Evolutionary conservation across 306 rosid species (phyloP).

Genomic region (Vachellia pachyceras): DNA sequence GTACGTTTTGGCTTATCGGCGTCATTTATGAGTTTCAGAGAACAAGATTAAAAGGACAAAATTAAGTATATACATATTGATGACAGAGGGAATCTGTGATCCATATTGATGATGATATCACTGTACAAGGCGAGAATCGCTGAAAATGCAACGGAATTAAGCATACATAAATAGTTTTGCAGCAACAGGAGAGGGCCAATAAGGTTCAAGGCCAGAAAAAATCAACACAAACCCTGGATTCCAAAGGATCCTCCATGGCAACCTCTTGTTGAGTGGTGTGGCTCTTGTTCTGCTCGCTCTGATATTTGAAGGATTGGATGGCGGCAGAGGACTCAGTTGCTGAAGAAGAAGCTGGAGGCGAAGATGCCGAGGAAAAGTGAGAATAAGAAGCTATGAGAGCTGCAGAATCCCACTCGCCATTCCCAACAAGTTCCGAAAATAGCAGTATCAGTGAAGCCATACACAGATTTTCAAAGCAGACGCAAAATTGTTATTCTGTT

Average conservation of each 20-base stretch:
- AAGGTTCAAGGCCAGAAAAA: slow-evolving; percentile 44
- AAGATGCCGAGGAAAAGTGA: not conserved
- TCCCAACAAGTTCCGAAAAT: slow-evolving; percentile 42
- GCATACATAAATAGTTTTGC: not conserved
- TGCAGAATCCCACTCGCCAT: slow-evolving; percentile 31
- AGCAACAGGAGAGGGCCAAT: not conserved
- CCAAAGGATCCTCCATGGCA: slow-evolving; percentile 30
- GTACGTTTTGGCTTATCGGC: not conserved
- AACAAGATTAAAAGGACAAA: too few species aligned
- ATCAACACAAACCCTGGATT: slow-evolving; percentile 46
- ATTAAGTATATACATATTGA: too few species aligned
- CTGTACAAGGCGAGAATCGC: not conserved
- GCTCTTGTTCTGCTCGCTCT: not conserved
- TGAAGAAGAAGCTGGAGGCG: not conserved
- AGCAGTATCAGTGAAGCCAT: slow-evolving; percentile 56
- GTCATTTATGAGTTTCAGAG: not conserved
- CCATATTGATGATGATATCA: not conserved
- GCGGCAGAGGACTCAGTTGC: not conserved
- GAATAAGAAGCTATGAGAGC: slow-evolving; percentile 48
- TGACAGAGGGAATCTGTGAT: not conserved
- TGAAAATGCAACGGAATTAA: not conserved
- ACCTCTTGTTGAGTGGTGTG: slow-evolving; percentile 15
- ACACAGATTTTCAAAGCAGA: not conserved
- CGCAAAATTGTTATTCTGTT: not conserved
- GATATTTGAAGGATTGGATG: slow-evolving; percentile 6